phyloP scores from a whole-genome alignment of 208 protist genomes.

The Acanthamoeba culbertsoni region DNA sequence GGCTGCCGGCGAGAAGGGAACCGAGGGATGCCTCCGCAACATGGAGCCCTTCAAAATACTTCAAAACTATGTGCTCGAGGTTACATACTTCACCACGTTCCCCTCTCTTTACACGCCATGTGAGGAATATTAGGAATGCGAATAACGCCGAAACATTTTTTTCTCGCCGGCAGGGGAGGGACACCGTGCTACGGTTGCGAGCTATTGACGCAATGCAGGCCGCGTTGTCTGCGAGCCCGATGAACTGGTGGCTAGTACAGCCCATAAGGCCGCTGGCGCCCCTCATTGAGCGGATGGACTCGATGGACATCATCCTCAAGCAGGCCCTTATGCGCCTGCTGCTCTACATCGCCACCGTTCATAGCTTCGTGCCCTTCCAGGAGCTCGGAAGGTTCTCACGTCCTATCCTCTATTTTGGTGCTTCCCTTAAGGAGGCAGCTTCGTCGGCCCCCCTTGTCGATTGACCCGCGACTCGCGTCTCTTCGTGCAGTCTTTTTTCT shows the following conservation, averaged over 20 bases:
- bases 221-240: background rate
- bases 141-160: background rate
- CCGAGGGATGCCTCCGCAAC: conserved; percentile 6
- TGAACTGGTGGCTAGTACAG: conserved; percentile 14
- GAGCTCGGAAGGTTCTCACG: background rate
- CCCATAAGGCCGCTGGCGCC: background rate
- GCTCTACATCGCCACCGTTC: conserved; percentile 1
- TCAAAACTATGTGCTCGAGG: background rate
- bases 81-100: background rate
- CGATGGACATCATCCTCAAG: background rate
- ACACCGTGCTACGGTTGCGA: background rate
- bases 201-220: background rate
- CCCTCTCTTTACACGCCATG: background rate
- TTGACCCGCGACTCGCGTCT: background rate
- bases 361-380: conserved; percentile 17
- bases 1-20: background rate
- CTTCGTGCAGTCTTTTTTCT: background rate
- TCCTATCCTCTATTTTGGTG: too few species aligned
- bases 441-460: too few species aligned
- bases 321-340: conserved; percentile 22
- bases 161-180: background rate
- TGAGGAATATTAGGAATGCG: background rate
- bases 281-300: conserved; percentile 2
- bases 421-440: too few species aligned
- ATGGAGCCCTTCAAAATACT: background rate